Base-by-base conservation (phyloP, 768 basidiomycete species). In the Boletales sp. region DNA sequence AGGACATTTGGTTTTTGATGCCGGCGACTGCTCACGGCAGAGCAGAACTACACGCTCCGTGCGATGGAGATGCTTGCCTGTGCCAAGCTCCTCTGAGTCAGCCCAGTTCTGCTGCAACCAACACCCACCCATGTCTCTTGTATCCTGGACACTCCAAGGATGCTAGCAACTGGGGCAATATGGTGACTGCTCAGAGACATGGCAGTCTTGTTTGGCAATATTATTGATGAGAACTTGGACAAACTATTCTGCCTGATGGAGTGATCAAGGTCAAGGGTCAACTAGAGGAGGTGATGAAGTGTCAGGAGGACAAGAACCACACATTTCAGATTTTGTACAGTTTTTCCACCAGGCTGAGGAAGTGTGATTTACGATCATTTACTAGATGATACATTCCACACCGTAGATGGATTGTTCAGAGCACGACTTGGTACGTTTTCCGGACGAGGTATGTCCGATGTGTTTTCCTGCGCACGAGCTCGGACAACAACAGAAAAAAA, bases 211-310 rank as follows among this genome's bases (percentile, higher is more conserved):
- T 98, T 98, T 77, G 94, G 91, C 67, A 93, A 73, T 54, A 90
- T 99, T 70, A 83, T 99, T 56, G 95, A 98, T 69, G 94, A 99
- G 74, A 96, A 95, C 74, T 91, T 87, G 71, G 88, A 93, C 59
- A 88, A 94, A 58, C 75, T 99, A 2, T 99, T 2, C 80, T 98
- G 33, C 86, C 90, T 10, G 96, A 99, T 53, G 97, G 97, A 2
- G 97, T 98, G 96, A 90, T 99, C 78, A 99, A 98, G 70, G 94
- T 98, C 58, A 98, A 99, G 71, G 96, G 96, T 2, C 95, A 99
- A 66, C 76, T 99, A 8, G 96, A 96, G 15, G 96, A 99, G 76
- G 97, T 99, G 95, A 95, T 95, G 15, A 98, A 99, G 70, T 98
- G 96, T 65, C 71, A 98, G 8, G 94, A 97, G 71, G 95, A 98